Evolutionary conservation across 805 yeast genomes (phyloP).

Genomic region (Nakazawaea ernobii): DNA sequence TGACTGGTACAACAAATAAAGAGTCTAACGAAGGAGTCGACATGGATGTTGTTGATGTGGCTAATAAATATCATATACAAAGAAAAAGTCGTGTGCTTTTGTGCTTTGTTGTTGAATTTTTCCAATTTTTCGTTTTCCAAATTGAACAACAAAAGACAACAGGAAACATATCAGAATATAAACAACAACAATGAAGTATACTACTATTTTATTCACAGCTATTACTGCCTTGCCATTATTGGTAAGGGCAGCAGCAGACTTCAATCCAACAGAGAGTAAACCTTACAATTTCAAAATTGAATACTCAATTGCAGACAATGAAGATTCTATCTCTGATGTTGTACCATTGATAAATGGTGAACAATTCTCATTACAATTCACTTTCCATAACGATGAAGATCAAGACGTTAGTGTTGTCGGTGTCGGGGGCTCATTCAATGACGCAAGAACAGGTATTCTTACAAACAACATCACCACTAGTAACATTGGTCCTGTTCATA

Average conservation of each 20-base stretch:
- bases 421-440: slow-evolving; percentile 59
- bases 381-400: slow-evolving; percentile 49
- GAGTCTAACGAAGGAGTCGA: not conserved
- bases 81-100: not conserved
- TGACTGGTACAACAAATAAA: slow-evolving; percentile 7
- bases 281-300: slow-evolving; percentile 42
- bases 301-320: slow-evolving; percentile 43
- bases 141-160: not conserved
- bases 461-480: slow-evolving; percentile 61
- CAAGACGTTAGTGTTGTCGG: slow-evolving; percentile 51
- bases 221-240: not conserved
- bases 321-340: slow-evolving; percentile 33
- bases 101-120: no score
- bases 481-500: slow-evolving; percentile 52
- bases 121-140: no score
- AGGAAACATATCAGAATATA: not conserved
- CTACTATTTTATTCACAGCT: slow-evolving; percentile 9
- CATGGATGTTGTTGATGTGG: no score
- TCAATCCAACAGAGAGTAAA: slow-evolving; percentile 27
- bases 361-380: slow-evolving; percentile 42
- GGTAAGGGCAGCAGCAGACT: slow-evolving; percentile 15
- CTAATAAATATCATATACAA: no score
- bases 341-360: slow-evolving; percentile 46
- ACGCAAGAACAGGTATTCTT: slow-evolving; percentile 45
- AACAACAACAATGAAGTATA: slow-evolving; percentile 18